phyloP scores from a whole-genome alignment of 2,329 filamentous ascomycete genomes.

The Pezicula neosporulosa region DNA sequence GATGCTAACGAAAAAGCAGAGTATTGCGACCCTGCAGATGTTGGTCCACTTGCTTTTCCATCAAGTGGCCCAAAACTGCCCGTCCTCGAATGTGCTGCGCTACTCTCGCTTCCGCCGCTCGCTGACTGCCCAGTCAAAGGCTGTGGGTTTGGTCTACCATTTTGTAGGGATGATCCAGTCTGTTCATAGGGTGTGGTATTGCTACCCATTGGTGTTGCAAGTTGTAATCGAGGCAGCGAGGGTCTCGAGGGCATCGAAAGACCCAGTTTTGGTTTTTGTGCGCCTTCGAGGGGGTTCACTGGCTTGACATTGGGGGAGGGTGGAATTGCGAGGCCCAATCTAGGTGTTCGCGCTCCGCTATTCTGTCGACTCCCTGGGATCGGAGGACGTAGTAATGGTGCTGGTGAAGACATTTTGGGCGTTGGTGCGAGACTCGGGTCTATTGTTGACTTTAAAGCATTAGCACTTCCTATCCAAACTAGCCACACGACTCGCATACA shows the following conservation, averaged over 20 bases:
- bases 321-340: constrained; percentile 83
- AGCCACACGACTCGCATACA: constrained; percentile 1
- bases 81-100: constrained; percentile 73
- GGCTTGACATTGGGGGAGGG: constrained; percentile 80
- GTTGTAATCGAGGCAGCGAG: constrained; percentile 72
- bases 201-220: constrained; percentile 86
- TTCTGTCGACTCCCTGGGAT: constrained; percentile 29
- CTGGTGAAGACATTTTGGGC: constrained; percentile 31
- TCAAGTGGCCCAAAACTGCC: constrained; percentile 80
- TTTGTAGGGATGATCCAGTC: constrained; percentile 34
- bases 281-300: constrained; percentile 43
- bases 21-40: constrained; percentile 83
- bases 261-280: constrained; percentile 19
- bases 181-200: constrained; percentile 69
- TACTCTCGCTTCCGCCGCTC: constrained; percentile 76
- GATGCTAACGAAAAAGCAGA: constrained; percentile 79
- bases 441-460: constrained; percentile 16
- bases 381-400: constrained; percentile 30
- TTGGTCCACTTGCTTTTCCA: constrained; percentile 74
- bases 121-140: constrained; percentile 61
- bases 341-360: constrained; percentile 25
- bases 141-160: constrained; percentile 28
- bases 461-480: constrained; percentile 10
- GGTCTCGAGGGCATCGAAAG: constrained; percentile 37
- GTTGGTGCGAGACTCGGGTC: constrained; percentile 10